These are phyloP conservation scores for Carpinus fangiana DNA, from an alignment of 306 rosid species.

Conservation along the genomic window DNA sequence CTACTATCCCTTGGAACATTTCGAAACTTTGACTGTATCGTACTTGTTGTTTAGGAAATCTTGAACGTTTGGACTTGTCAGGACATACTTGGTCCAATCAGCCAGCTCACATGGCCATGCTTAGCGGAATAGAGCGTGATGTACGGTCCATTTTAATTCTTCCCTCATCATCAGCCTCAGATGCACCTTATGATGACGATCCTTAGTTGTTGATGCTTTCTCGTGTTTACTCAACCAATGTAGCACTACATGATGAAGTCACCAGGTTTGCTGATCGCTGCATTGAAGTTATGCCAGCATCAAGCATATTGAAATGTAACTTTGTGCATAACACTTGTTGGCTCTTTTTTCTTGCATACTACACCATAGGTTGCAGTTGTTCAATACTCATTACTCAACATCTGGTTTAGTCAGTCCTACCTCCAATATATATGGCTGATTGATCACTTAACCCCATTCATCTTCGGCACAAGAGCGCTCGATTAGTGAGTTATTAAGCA, in stretches of 20 bases:
- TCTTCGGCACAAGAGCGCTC: no score
- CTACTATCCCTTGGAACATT: background rate
- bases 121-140: constrained; percentile 40
- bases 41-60: constrained; percentile 52
- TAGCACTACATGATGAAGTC: background rate
- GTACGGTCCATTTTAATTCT: constrained; percentile 48
- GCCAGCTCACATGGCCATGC: constrained; percentile 37
- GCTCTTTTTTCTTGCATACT: background rate
- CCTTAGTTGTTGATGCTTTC: constrained; percentile 46
- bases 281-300: constrained; percentile 10
- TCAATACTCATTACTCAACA: constrained; percentile 10
- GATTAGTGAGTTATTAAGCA: no score
- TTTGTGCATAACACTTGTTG: constrained; percentile 11
- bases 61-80: constrained; percentile 63
- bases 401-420: constrained; percentile 22
- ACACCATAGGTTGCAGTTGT: background rate
- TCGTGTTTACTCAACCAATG: background rate
- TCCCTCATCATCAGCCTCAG: constrained; percentile 33
- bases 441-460: no score
- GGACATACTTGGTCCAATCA: constrained; percentile 60
- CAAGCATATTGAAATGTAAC: background rate
- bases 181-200: constrained; percentile 63
- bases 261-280: background rate
- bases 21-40: constrained; percentile 13
- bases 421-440: background rate